Evolutionary conservation across 2,329 filamentous ascomycete genomes (phyloP).

Genomic region (Zasmidium citrigriseum): DNA sequence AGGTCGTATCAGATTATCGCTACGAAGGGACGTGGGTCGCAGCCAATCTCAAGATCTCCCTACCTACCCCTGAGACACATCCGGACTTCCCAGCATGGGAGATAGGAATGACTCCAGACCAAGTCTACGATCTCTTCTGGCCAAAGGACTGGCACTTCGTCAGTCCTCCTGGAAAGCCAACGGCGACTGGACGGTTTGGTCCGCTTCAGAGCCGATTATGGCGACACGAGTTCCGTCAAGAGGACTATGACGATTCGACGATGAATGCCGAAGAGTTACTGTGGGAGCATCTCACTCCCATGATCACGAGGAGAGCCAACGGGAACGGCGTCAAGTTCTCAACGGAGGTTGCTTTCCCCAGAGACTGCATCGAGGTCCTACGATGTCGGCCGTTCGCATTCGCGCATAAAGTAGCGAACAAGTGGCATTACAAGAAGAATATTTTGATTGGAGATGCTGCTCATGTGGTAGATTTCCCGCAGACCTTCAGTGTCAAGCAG

Average conservation of each 20-base stretch:
- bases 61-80: conserved; percentile 49
- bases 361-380: conserved; percentile 49
- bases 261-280: conserved; percentile 14
- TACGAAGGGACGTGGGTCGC: conserved; percentile 52
- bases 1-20: conserved; percentile 28
- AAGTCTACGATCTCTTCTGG: conserved; percentile 53
- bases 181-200: conserved; percentile 50
- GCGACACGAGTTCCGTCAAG: conserved; percentile 4
- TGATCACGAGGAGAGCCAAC: conserved; percentile 9
- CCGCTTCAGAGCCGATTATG: conserved; percentile 39
- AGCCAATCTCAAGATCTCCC: conserved; percentile 46
- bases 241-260: background rate
- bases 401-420: conserved; percentile 47
- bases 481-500: no score
- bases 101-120: conserved; percentile 46
- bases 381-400: conserved; percentile 51
- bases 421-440: conserved; percentile 45
- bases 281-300: conserved; percentile 16
- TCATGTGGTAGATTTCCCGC: conserved; percentile 35
- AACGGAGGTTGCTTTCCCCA: conserved; percentile 11
- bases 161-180: conserved; percentile 44
- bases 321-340: background rate
- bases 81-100: conserved; percentile 53
- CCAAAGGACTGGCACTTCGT: conserved; percentile 49
- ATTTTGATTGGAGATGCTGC: conserved; percentile 53